Base-by-base conservation (phyloP, 169 alveolate genomes). In the Babesia gibsoni region DNA sequence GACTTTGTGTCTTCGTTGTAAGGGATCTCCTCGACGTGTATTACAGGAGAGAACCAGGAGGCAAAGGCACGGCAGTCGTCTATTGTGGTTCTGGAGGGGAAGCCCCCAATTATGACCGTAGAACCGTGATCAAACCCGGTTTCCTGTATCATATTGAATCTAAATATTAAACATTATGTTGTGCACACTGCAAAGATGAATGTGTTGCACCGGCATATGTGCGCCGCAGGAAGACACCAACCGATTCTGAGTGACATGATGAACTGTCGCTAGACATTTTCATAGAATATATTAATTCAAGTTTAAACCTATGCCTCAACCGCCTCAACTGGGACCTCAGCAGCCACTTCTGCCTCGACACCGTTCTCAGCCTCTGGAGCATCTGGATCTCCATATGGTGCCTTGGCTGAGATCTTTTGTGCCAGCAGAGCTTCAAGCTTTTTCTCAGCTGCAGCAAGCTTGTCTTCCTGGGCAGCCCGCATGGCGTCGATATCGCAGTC, bases 31-130 rank as follows among this genome's bases (percentile, higher is more conserved):
- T 86, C 92, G 23, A 86, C 84, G 53, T 82, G 66, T 29, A 86
- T 69, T n/a, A 86, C 89, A 7, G 92, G 92, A 0, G 88, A 85
- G 18, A 86, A 77, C 92, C 92, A 86, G 29, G 88, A 85, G 53
- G 82, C 74, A 56, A 86, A 86, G 35, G 68, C 73, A 32, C 81
- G 80, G 45, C 90, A 81, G 23, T 81, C 89, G 67, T 82, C 77
- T 12, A 67, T 74, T 36, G 83, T 78, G 22, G 52, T 70, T 16
- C 65, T 48, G 35, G 82, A 69, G 14, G 84, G 90, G 50, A 86
- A 86, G 29, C 86, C 89, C 45, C 81, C 53, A 52, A 86, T 65
- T 48, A 74, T 61, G 29, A 86, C 85, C 20, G 92, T 86, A 3
- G 92, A 86, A 23, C 83, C 89, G 22, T 77, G 87, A 73, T 86